phyloP scores from a whole-genome alignment of 2,329 filamentous ascomycete genomes.

The Hymenoscyphus occultus region DNA sequence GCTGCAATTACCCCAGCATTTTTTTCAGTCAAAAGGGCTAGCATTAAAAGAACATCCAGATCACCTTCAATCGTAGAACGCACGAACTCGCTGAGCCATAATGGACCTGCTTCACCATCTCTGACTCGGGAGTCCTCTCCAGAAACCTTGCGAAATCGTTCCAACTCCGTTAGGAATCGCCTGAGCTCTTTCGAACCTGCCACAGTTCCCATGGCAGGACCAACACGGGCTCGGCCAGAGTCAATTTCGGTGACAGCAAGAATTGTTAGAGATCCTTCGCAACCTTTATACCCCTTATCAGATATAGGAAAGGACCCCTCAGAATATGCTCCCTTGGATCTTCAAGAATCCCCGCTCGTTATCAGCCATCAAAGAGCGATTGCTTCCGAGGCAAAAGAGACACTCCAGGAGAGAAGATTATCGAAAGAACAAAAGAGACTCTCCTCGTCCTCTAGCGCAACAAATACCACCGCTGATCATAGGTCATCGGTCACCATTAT shows the following conservation, averaged over 20 bases:
- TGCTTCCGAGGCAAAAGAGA: constrained; percentile 39
- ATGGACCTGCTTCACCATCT: constrained; percentile 35
- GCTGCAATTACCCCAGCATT: constrained; percentile 52
- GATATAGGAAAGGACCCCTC: constrained; percentile 40
- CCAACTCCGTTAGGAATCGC: constrained; percentile 32
- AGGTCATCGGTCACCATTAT: constrained; percentile 60
- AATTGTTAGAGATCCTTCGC: constrained; percentile 66
- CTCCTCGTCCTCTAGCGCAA: constrained; percentile 28
- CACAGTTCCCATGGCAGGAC: constrained; percentile 21
- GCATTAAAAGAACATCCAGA: constrained; percentile 34
- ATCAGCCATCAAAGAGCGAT: constrained; percentile 53
- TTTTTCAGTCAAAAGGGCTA: constrained; percentile 54
- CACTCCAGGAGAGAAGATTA: constrained; percentile 47
- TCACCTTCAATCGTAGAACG: constrained; percentile 40
- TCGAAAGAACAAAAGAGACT: constrained; percentile 38
- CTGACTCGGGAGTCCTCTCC: constrained; percentile 48
- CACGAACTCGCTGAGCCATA: constrained; percentile 37
- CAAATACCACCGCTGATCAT: constrained; percentile 31
- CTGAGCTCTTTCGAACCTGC: constrained; percentile 27
- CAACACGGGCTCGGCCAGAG: constrained; percentile 55
- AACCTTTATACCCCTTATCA: constrained; percentile 41
- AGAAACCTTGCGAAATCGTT: constrained; percentile 39
- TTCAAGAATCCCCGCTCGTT: constrained; percentile 57
- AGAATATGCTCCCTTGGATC: constrained; percentile 49
- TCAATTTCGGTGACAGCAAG: constrained; percentile 86